These are phyloP conservation scores for Populus simonii DNA, from an alignment of 345 rosid genomes.

Conservation along the genomic window DNA sequence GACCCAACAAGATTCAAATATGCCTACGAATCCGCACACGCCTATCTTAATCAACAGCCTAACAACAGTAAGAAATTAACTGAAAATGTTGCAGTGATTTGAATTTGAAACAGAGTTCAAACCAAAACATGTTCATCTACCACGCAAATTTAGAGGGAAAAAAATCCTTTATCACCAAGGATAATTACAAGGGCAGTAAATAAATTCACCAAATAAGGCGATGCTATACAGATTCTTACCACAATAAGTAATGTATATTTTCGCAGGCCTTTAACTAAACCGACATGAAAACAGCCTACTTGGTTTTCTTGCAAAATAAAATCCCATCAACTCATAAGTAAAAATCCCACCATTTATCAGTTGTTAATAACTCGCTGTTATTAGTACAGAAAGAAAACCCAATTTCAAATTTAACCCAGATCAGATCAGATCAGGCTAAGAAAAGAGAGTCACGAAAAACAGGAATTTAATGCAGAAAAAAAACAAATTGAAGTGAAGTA, in stretches of 20 bases:
- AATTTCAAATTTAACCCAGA: neutral
- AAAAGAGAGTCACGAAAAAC: neutral
- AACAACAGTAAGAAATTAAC: neutral
- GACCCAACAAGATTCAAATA: neutral
- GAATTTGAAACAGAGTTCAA: neutral
- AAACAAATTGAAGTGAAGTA: neutral
- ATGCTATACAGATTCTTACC: neutral
- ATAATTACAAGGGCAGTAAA: too few relatives aligned
- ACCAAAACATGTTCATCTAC: neutral
- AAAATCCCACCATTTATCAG: neutral
- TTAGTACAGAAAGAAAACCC: neutral
- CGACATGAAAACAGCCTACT: neutral
- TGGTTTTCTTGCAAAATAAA: neutral
- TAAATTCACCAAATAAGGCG: neutral
- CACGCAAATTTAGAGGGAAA: neutral
- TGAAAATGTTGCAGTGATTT: neutral
- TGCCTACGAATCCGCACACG: neutral
- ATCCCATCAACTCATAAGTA: neutral
- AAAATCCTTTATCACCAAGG: neutral
- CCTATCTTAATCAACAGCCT: neutral
- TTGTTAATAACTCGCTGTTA: too few relatives aligned
- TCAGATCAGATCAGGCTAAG: neutral
- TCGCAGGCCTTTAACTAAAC: neutral
- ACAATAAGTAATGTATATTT: neutral
- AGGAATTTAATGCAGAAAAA: neutral